Conservation (phyloP, 768 basidiomycete genomes). For the Trichaptum fuscoviolaceum region DNA sequence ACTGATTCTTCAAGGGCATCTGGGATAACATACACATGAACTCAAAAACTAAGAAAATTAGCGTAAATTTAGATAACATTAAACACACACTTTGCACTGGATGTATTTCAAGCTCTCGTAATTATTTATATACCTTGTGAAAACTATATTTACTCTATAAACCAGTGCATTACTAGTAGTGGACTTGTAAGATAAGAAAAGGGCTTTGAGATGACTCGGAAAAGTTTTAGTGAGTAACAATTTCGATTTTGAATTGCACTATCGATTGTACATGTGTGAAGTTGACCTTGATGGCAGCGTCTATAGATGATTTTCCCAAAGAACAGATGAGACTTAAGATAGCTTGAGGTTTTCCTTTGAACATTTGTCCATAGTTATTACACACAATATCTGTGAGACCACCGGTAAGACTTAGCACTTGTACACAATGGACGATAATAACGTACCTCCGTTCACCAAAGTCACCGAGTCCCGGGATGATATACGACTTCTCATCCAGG, state of each 20-base stretch:
- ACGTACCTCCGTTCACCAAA: slow-evolving; percentile 84
- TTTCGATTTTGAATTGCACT: background rate
- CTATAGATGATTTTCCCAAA: background rate
- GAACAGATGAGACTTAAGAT: background rate
- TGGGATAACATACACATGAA: too few species aligned
- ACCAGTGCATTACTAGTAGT: too few species aligned
- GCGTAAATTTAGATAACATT: background rate
- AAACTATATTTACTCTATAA: background rate
- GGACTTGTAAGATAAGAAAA: background rate
- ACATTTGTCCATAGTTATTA: background rate
- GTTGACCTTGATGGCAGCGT: background rate
- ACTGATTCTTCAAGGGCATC: background rate
- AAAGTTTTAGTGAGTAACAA: background rate
- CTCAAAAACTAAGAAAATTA: background rate
- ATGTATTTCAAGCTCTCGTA: background rate
- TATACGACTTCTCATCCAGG: slow-evolving; percentile 86
- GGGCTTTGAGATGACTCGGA: background rate
- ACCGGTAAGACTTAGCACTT: background rate
- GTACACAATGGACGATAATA: background rate
- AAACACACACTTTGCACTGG: background rate
- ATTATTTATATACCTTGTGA: slow-evolving; percentile 1
- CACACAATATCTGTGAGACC: background rate
- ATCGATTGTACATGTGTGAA: background rate
- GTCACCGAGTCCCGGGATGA: slow-evolving; percentile 94
- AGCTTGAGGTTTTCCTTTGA: background rate